These are phyloP conservation scores for Aspergillus thermomutatus DNA, from an alignment of 2,329 filamentous ascomycete genomes.

Conservation along the genomic window DNA sequence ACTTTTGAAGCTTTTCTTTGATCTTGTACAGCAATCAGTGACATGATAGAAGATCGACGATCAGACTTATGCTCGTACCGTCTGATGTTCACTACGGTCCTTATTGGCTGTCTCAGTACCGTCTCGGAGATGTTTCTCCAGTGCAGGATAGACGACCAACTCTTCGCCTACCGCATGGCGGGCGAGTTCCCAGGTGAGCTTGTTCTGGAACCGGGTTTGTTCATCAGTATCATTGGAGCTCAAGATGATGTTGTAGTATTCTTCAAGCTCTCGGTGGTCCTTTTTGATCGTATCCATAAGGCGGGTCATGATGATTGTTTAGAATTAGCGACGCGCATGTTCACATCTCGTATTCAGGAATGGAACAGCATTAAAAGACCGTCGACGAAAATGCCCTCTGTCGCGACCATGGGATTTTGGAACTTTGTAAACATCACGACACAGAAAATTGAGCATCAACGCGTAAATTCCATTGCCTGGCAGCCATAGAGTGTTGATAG, in stretches of 20 bases:
- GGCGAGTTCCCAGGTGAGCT: neutral
- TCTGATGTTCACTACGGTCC: neutral
- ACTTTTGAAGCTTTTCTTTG: constrained; percentile 49
- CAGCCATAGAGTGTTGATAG: neutral
- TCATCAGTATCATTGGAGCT: constrained; percentile 21
- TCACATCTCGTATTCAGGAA: neutral
- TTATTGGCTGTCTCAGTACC: neutral
- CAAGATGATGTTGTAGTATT: constrained; percentile 44
- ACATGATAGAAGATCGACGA: neutral
- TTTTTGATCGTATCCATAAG: constrained; percentile 39
- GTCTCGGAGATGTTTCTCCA: neutral
- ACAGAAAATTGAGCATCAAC: neutral
- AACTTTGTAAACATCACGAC: neutral
- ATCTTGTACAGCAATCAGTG: constrained; percentile 37
- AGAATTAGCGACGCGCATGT: neutral
- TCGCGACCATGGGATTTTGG: neutral
- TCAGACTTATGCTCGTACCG: neutral
- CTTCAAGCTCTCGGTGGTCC: constrained; percentile 43
- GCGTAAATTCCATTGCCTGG: too few relatives aligned
- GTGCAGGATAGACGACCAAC: neutral
- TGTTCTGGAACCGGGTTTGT: neutral
- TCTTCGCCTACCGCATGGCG: neutral
- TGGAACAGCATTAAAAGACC: neutral
- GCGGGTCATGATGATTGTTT: constrained; percentile 16
- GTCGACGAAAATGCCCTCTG: neutral